These are phyloP conservation scores for Pezizomycotina sp. DNA, from an alignment of 2,329 filamentous ascomycete species.

Conservation along the genomic window DNA sequence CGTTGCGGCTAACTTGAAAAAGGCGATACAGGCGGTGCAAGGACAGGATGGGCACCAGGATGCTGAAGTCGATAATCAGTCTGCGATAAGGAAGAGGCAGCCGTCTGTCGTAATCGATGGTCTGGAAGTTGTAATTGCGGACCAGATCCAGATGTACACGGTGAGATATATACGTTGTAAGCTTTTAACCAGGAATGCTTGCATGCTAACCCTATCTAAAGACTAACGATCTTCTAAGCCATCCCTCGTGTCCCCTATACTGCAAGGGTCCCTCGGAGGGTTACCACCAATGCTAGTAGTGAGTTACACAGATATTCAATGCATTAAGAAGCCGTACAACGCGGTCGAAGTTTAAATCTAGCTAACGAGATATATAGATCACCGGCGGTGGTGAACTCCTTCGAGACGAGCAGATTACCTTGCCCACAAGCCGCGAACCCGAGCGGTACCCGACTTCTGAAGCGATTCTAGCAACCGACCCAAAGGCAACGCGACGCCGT, in stretches of 20 bases:
- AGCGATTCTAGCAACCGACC: conserved; percentile 7
- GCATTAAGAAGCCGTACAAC: no score
- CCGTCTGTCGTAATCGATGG: conserved; percentile 52
- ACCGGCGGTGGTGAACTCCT: conserved; percentile 78
- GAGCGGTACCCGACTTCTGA: conserved; percentile 10
- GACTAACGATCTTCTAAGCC: conserved; percentile 66
- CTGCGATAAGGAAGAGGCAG: conserved; percentile 12
- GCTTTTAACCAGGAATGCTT: no score
- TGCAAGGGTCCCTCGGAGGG: conserved; percentile 78
- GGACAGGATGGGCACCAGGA: no score
- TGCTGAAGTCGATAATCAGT: no score
- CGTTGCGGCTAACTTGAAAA: no score
- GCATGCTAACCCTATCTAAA: no score
- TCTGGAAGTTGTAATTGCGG: conserved; percentile 55
- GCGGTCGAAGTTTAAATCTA: no score
- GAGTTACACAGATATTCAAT: no score
- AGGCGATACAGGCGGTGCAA: no score
- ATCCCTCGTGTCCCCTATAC: conserved; percentile 81
- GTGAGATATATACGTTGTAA: no score
- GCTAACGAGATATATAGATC: no score
- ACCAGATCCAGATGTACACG: conserved; percentile 76
- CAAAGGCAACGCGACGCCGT: conserved; percentile 31
- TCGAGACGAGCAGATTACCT: conserved; percentile 83
- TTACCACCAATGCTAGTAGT: conserved; percentile 69
- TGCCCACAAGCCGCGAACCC: conserved; percentile 41